These are phyloP conservation scores for Leishmania gerbilli DNA, from an alignment of 208 protist species.

Conservation along the genomic window DNA sequence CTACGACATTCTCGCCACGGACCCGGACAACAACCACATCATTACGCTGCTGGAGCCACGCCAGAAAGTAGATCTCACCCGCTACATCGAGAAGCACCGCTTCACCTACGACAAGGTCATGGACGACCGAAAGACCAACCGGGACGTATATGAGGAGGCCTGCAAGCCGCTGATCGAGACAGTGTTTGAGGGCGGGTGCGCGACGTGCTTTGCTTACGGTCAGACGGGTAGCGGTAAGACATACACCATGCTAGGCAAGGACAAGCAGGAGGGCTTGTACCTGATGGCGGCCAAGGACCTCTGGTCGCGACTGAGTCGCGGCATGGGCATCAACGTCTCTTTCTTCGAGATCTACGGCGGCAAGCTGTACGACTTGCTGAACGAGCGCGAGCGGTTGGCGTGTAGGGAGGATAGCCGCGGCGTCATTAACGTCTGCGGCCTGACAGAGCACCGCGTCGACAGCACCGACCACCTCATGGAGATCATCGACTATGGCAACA, in stretches of 20 bases:
- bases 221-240: slow-evolving; percentile 94
- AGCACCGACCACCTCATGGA: slow-evolving; percentile 68
- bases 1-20: slow-evolving; percentile 90
- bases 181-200: slow-evolving; percentile 89
- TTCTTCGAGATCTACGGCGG: slow-evolving; percentile 92
- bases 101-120: slow-evolving; percentile 97
- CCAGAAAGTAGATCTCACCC: slow-evolving; percentile 95
- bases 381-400: slow-evolving; percentile 73
- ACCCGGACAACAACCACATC: slow-evolving; percentile 76
- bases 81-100: slow-evolving; percentile 96
- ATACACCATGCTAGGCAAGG: slow-evolving; percentile 91
- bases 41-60: slow-evolving; percentile 88
- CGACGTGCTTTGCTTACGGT: slow-evolving; percentile 94
- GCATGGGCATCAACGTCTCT: slow-evolving; percentile 64
- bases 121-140: slow-evolving; percentile 91
- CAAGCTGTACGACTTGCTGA: slow-evolving; percentile 83
- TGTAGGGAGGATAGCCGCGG: slow-evolving; percentile 95
- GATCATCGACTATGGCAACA: slow-evolving; percentile 91
- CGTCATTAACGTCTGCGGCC: slow-evolving; percentile 77
- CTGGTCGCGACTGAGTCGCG: slow-evolving; percentile 69
- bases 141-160: slow-evolving; percentile 89
- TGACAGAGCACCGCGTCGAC: slow-evolving; percentile 75
- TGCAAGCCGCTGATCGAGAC: slow-evolving; percentile 92
- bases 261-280: slow-evolving; percentile 85
- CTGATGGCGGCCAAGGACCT: slow-evolving; percentile 76